Evolutionary conservation across 139 green algal genomes (phyloP), one percentile per base, ranked within the genome.

Genomic region (Coelastrella sp.): DNA sequence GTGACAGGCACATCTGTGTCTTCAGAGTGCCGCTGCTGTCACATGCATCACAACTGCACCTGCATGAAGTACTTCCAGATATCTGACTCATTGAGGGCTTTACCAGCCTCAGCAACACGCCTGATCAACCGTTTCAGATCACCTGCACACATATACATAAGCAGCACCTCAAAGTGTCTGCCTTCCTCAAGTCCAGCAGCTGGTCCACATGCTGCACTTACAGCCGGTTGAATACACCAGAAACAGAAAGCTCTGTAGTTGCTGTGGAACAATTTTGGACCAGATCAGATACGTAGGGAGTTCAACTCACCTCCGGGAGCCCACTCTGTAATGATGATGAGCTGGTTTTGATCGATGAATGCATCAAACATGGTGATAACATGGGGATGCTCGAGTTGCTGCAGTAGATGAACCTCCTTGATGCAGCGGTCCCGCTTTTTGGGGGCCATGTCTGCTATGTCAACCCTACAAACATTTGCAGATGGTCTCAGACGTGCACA

Each of bases 291-390:
- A 67, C n/a, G n/a, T n/a, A n/a, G n/a, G n/a, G n/a, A n/a, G n/a
- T n/a, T n/a, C n/a, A n/a, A 2, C 23, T 15, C 37, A 90, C 87
- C 89, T 48, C 80, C 86, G 6, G 88, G 88, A 5, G 88, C 88
- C 90, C 90, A 93, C 78, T 93, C 90, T 75, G 90, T 90, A 57
- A 93, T 82, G 66, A 92, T 92, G 57, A 93, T 89, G 15, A 93
- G 87, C 87, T 91, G 87, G 53, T 91, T 89, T 15, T 90, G 87
- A 51, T 93, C 88, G 17, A 93, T 90, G 74, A 93, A 93, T 0
- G 90, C 90, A 68, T 93, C 88, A 76, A 89, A 81, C 79, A 91
- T 89, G 48, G 88, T 86, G 77, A 93, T 91, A 85, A 93, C 91
- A 83, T 92, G 88, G 15, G 87, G 88, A 76, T 93, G 90, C 59